Percentiles rank a stretch among this genome's conserved stretches.
Evolutionary conservation across 495 filamentous ascomycete genomes (phyloP).

Genomic region (Lophiotrema nucula): DNA sequence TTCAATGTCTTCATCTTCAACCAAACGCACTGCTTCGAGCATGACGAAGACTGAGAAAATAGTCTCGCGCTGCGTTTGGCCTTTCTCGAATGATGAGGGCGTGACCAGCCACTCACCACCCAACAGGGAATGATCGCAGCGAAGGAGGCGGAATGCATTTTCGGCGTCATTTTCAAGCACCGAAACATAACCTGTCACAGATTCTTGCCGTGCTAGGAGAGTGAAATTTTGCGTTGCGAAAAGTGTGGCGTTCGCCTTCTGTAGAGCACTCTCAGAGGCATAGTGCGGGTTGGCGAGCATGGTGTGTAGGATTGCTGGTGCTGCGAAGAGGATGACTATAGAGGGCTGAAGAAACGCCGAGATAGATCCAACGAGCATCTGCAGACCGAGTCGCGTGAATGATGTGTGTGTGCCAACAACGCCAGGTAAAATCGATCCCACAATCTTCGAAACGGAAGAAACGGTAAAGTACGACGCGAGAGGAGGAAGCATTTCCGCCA

Average conservation of each 20-base stretch:
- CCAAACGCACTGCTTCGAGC: conserved; percentile 83
- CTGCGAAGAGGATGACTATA: conserved; percentile 58
- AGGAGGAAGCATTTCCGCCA: conserved; percentile 59
- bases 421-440: conserved; percentile 52
- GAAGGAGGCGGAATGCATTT: conserved; percentile 74
- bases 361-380: conserved; percentile 60
- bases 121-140: conserved; percentile 90
- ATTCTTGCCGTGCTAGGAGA: conserved; percentile 77
- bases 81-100: conserved; percentile 35
- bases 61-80: conserved; percentile 63
- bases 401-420: conserved; percentile 60
- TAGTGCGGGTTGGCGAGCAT: conserved; percentile 70
- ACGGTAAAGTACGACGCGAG: conserved; percentile 58
- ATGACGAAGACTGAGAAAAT: conserved; percentile 92
- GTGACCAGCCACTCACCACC: conserved; percentile 87
- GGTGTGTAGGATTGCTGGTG: conserved; percentile 71
- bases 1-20: conserved; percentile 48
- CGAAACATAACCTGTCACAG: conserved; percentile 86
- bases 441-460: conserved; percentile 59
- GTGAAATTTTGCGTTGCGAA: conserved; percentile 51
- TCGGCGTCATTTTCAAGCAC: conserved; percentile 68
- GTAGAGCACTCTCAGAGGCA: conserved; percentile 50
- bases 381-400: conserved; percentile 69
- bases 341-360: conserved; percentile 69
- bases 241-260: conserved; percentile 63